Evolutionary conservation across 495 filamentous ascomycete species (phyloP), one percentile per base, ranked within the genome.

Genomic region (Aspergillus hancockii): DNA sequence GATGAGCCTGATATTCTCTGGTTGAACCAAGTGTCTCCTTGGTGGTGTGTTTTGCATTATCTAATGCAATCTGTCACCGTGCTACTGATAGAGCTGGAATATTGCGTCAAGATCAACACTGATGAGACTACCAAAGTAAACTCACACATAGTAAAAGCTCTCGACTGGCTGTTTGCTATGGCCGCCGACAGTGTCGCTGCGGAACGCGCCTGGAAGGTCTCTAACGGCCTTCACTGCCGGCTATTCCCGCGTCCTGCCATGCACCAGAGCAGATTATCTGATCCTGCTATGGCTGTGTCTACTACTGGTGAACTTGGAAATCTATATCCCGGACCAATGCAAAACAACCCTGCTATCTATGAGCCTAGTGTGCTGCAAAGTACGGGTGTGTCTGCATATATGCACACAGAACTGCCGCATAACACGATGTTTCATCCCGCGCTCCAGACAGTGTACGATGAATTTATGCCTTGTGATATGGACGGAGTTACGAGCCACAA

Each of bases 31-130:
- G 66, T 76, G 6, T 67, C 74, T 2, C 82, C 83, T 18, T 87
- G 84, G 83, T 87, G 82, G 82, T 79, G 72, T 53, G 64, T 80
- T 4, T 63, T 87, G 4, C 85, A 87, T 61, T 80, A 81, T 55
- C 61, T 87, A 22, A 81, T 82, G 64, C 81, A 85, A 66, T 79
- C 82, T 6, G 70, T 75, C 1, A 75, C 75, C 2, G 75, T 86
- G 13, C 63, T 86, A 7, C 73, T 85, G 67, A 71, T 82, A 7
- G 81, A 85, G 52, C 67, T 80, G 49, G 36, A 40, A n/a, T 40
- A 12, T n/a, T 40, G 36, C 16, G 36, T 40, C 2, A 40, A n/a
- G 36, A n/a, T 10, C 16, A 4, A n/a, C 16, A 2, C 16, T 9
- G 16, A 13, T 10, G 9, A 40, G 12, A 40, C 36, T 40, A 9